phyloP scores from a whole-genome alignment of 2,329 filamentous ascomycete genomes.

The Colletotrichum coccodes region DNA sequence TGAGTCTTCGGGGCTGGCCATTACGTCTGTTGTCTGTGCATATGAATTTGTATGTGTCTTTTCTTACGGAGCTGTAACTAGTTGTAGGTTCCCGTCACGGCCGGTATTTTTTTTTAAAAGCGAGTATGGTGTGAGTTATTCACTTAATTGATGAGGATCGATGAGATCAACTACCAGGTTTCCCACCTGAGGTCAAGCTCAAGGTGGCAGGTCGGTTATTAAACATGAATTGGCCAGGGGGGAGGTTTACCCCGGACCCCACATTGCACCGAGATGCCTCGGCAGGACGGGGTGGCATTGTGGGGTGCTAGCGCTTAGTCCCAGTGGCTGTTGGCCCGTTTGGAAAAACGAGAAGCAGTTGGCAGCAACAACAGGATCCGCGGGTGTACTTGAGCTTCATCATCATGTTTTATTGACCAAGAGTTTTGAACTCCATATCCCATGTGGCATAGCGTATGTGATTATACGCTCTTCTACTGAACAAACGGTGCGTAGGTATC shows the following conservation, averaged over 20 bases:
- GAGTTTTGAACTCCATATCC: background rate
- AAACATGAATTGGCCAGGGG: background rate
- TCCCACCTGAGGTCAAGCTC: background rate
- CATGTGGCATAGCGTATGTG: background rate
- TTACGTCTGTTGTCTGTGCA: background rate
- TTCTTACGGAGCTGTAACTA: too few species aligned
- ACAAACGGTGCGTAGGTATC: constrained; percentile 5
- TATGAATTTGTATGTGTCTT: background rate
- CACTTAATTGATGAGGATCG: background rate
- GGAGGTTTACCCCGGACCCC: constrained; percentile 28
- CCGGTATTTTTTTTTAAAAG: background rate
- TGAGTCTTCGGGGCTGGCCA: constrained; percentile 29
- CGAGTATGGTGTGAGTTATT: background rate
- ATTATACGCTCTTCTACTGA: background rate
- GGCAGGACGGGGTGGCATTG: constrained; percentile 26
- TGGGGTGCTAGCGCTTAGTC: constrained; percentile 20
- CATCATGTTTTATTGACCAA: background rate
- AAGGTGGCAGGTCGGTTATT: background rate
- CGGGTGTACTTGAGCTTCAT: background rate
- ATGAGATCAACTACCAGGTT: too few species aligned
- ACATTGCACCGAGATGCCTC: constrained; percentile 32
- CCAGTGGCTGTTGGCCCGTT: background rate
- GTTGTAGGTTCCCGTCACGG: too few species aligned
- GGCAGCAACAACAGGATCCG: background rate
- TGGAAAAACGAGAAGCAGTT: background rate